Evolutionary conservation across 805 yeast species (phyloP), one percentile per base, ranked within the genome.

Genomic region (Metschnikowia kofuensis): DNA sequence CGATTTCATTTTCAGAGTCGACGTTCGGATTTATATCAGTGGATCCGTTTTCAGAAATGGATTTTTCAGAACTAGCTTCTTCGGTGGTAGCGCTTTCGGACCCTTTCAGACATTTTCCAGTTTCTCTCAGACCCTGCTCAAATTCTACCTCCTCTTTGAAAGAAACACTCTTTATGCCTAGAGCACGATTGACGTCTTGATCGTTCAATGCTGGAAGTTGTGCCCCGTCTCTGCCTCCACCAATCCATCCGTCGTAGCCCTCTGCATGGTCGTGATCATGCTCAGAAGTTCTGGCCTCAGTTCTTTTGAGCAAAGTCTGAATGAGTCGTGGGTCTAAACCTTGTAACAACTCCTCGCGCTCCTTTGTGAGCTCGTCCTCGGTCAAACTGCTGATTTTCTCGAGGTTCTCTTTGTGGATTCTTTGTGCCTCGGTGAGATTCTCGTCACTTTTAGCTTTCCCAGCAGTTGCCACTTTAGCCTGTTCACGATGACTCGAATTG

Each of bases 381-480:
- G 84, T 70, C 91, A 90, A 84, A 12, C 67, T 63, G 35, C 80
- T 69, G 47, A 91, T 63, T 37, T 75, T 72, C 35, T 82, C 79
- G 52, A 87, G 64, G 64, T 89, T 91, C 60, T 90, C 96, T 48
- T 78, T 63, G 62, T 89, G 92, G 21, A 90, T 88, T 60, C 80
- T 77, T 54, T 86, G 91, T 0, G 85, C 80, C 56, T 87, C 95
- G 0, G 84, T 43, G 34, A 47, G 30, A n/a, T 21, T 37, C 12
- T 29, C 30, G 15, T 39, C 10, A 7, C 12, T 40, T 28, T 39
- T 28, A 21, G 28, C 28, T 16, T 12, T 26, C 10, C 28, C 39
- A 2, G 29, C 27, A 4, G 40, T 30, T 21, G 38, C 9, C 15
- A 2, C 12, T 41, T 13, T 12, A 12, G 38, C 44, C 30, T 37